Evolutionary conservation across 768 basidiomycete genomes (phyloP).

Genomic region (Clathrus columnatus): DNA sequence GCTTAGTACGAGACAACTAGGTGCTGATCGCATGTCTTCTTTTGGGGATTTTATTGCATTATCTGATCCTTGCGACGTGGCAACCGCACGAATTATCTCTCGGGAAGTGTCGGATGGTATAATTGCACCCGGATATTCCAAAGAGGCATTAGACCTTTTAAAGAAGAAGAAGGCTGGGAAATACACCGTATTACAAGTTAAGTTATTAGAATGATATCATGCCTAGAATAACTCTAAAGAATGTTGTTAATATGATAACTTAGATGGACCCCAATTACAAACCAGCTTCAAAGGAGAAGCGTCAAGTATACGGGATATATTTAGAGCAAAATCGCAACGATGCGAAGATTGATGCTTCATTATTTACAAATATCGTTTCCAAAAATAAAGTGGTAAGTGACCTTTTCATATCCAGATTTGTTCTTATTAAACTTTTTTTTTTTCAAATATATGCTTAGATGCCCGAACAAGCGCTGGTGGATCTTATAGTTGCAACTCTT

Average conservation of each 20-base stretch:
- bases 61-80: conserved; percentile 84
- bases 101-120: conserved; percentile 98
- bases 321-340: conserved; percentile 90
- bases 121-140: conserved; percentile 88
- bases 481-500: conserved; percentile 92
- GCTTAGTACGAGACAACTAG: conserved; percentile 31
- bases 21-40: conserved; percentile 98
- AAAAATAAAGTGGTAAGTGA: conserved; percentile 70
- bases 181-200: conserved; percentile 92
- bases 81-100: conserved; percentile 95
- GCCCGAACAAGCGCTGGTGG: conserved; percentile 66
- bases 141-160: conserved; percentile 82
- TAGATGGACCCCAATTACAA: conserved; percentile 85
- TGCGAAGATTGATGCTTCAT: conserved; percentile 66
- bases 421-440: neutral
- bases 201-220: conserved; percentile 1
- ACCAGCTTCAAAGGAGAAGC: conserved; percentile 78
- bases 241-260: neutral
- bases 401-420: neutral
- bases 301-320: conserved; percentile 89
- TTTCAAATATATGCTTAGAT: conserved; percentile 40
- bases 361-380: conserved; percentile 86
- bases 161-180: conserved; percentile 97
- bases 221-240: neutral
- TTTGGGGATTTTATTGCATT: conserved; percentile 99